phyloP scores from a whole-genome alignment of 306 rosid species.

The Canavalia gladiata region DNA sequence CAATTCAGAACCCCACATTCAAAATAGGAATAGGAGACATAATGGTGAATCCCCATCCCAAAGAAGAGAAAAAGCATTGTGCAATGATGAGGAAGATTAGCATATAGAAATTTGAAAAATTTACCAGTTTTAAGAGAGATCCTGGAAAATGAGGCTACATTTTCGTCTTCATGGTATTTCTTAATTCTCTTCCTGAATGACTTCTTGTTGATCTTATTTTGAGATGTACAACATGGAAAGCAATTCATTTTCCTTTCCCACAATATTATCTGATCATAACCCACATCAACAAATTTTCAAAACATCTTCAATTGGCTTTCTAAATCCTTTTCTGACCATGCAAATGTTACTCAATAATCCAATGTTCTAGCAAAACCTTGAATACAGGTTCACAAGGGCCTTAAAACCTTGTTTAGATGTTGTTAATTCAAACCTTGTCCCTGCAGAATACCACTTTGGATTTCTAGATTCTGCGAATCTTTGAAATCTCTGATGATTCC shows the following conservation, averaged over 20 bases:
- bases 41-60: not conserved
- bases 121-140: conserved; percentile 78
- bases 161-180: conserved; percentile 40
- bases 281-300: conserved; percentile 11
- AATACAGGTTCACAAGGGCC: not conserved
- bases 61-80: not conserved
- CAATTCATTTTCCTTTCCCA: conserved; percentile 49
- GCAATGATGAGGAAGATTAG: conserved; percentile 22
- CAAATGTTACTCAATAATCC: conserved; percentile 25
- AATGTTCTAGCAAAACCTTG: conserved; percentile 15
- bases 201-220: conserved; percentile 31
- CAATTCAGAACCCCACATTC: not conserved
- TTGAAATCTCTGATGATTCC: conserved; percentile 37
- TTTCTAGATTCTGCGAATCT: conserved; percentile 55
- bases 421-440: conserved; percentile 14
- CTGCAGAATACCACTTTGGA: conserved; percentile 56
- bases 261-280: conserved; percentile 25
- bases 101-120: not conserved
- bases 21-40: not conserved
- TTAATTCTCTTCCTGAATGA: conserved; percentile 39
- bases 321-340: conserved; percentile 12
- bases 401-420: not conserved
- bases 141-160: conserved; percentile 23
- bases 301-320: not conserved
- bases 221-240: conserved; percentile 47